Conservation (phyloP, 305 asterid genomes). For the Fraxinus greggii region DNA sequence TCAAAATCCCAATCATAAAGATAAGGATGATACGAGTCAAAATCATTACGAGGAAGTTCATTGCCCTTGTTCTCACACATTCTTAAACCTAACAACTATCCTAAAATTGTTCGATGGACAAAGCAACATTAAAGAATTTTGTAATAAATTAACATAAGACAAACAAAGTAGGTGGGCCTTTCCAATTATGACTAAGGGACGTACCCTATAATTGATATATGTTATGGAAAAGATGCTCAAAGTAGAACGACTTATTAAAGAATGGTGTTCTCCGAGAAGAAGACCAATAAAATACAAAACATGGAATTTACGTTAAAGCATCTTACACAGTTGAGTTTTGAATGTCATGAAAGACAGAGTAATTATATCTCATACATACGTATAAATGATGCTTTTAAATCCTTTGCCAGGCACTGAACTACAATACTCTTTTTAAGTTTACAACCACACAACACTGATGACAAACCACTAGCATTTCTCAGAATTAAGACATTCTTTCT, state of each 20-base stretch:
- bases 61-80: too few species aligned
- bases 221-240: neutral
- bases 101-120: too few species aligned
- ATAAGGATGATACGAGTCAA: too few species aligned
- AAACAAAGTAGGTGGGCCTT: too few species aligned
- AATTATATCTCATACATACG: neutral
- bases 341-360: neutral
- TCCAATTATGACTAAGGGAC: neutral
- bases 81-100: too few species aligned
- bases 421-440: neutral
- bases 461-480: neutral
- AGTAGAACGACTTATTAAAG: neutral
- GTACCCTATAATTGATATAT: slow-evolving; percentile 35
- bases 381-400: neutral
- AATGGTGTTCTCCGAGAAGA: neutral
- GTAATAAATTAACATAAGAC: too few species aligned
- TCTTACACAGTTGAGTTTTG: neutral
- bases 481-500: neutral
- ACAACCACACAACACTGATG: neutral
- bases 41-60: too few species aligned
- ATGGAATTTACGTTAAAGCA: neutral
- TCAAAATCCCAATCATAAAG: too few species aligned
- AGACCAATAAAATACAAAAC: neutral
- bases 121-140: too few species aligned
- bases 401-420: neutral